These are phyloP conservation scores for Eugenia klotzschiana DNA, from an alignment of 441 rosid species.

Conservation along the genomic window DNA sequence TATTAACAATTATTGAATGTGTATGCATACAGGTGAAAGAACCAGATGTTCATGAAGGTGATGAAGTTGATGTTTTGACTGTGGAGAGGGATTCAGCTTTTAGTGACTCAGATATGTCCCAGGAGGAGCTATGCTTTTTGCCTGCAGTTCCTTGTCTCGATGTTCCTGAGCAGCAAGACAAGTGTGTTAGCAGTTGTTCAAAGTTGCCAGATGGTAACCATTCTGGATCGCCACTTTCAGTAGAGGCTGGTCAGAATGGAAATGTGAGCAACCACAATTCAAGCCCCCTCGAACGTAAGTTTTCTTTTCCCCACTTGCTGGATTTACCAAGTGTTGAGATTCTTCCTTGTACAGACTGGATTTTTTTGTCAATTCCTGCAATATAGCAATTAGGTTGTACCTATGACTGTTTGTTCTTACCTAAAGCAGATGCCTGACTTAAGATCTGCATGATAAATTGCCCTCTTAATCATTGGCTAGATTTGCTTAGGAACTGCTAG, in stretches of 20 bases:
- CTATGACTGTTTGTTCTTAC: background rate
- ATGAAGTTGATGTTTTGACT: slow-evolving; percentile 78
- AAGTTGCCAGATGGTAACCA: slow-evolving; percentile 55
- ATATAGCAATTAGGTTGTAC: background rate
- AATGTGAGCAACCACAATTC: slow-evolving; percentile 37
- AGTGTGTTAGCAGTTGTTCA: slow-evolving; percentile 38
- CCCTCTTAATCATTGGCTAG: background rate
- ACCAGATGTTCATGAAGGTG: slow-evolving; percentile 71
- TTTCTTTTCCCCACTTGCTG: background rate
- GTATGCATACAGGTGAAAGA: slow-evolving; percentile 56
- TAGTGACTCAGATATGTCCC: slow-evolving; percentile 93
- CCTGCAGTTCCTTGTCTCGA: slow-evolving; percentile 85
- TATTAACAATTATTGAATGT: background rate
- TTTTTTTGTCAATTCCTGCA: background rate
- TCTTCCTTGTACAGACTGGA: background rate
- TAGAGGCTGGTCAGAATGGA: slow-evolving; percentile 70
- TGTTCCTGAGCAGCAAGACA: slow-evolving; percentile 52
- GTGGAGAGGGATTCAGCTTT: slow-evolving; percentile 63
- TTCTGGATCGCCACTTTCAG: slow-evolving; percentile 71
- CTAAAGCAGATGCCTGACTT: background rate
- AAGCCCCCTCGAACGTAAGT: slow-evolving; percentile 75
- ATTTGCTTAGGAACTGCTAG: background rate
- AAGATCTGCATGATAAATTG: background rate
- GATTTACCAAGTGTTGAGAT: background rate
- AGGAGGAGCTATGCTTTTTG: slow-evolving; percentile 83